Conservation (phyloP, 2,329 filamentous ascomycete genomes). For the Thelonectria blattea region DNA sequence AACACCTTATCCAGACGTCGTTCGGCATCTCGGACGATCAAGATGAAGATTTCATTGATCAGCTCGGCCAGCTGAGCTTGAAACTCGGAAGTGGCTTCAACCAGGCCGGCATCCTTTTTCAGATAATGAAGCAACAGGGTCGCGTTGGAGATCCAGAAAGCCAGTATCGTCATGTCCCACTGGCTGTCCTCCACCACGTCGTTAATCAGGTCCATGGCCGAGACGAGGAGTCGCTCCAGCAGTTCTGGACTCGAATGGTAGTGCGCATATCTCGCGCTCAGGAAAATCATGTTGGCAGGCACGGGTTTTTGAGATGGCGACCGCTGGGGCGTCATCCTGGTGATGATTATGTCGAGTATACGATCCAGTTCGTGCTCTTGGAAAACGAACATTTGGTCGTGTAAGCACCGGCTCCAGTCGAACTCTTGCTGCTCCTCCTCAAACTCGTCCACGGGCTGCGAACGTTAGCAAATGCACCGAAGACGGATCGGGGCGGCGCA, state of each 20-base stretch:
- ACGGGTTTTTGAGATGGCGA: conserved; percentile 98
- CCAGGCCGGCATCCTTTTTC: conserved; percentile 87
- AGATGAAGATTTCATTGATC: conserved; percentile 97
- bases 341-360: conserved; percentile 95
- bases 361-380: conserved; percentile 91
- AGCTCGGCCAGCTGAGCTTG: conserved; percentile 93
- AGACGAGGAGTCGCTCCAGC: conserved; percentile 77
- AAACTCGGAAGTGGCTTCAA: conserved; percentile 83
- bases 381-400: conserved; percentile 99
- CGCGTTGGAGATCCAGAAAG: conserved; percentile 98
- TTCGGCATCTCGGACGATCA: conserved; percentile 96
- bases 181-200: conserved; percentile 93
- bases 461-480: conserved; percentile 3
- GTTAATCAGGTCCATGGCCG: conserved; percentile 95
- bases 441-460: conserved; percentile 75
- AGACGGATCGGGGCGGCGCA: conserved; percentile 32
- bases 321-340: conserved; percentile 95
- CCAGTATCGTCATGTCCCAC: conserved; percentile 99
- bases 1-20: conserved; percentile 94
- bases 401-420: conserved; percentile 90
- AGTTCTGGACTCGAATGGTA: conserved; percentile 92
- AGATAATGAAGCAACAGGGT: conserved; percentile 95
- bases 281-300: conserved; percentile 94
- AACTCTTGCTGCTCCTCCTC: conserved; percentile 93
- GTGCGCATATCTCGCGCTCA: conserved; percentile 93